Percentiles rank a stretch among this genome's conserved stretches.
These are phyloP conservation scores for Cercophora sp. DNA, from an alignment of 495 filamentous ascomycete genomes.

Conservation along the genomic window DNA sequence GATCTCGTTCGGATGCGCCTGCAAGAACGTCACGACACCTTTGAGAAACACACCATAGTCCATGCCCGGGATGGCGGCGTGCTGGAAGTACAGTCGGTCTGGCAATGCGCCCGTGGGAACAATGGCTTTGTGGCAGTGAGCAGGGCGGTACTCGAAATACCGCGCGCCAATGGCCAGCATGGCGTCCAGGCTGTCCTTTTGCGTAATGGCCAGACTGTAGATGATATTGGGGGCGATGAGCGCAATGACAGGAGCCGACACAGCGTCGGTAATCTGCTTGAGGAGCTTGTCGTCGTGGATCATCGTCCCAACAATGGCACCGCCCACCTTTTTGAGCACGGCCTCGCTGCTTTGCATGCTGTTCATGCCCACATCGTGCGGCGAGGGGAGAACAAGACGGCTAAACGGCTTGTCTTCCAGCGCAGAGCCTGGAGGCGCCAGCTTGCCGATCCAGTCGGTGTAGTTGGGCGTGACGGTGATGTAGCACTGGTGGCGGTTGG, in stretches of 20 bases:
- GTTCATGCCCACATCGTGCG: slow-evolving; percentile 55
- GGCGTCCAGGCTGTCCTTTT: slow-evolving; percentile 45
- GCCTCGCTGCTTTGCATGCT: slow-evolving; percentile 42
- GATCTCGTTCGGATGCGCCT: slow-evolving; percentile 43
- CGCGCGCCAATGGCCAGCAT: slow-evolving; percentile 48
- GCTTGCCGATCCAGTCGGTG: slow-evolving; percentile 42
- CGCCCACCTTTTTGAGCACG: slow-evolving; percentile 35
- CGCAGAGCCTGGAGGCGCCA: slow-evolving; percentile 40
- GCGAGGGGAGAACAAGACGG: slow-evolving; percentile 43
- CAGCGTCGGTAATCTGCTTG: slow-evolving; percentile 25
- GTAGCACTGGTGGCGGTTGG: slow-evolving; percentile 50
- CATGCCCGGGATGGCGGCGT: slow-evolving; percentile 52
- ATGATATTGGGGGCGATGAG: slow-evolving; percentile 49
- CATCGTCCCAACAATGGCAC: slow-evolving; percentile 37
- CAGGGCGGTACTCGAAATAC: slow-evolving; percentile 56
- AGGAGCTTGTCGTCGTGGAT: slow-evolving; percentile 28
- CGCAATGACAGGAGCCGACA: slow-evolving; percentile 34
- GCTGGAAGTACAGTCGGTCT: slow-evolving; percentile 51
- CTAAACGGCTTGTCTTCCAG: slow-evolving; percentile 41
- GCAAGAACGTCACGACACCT: slow-evolving; percentile 42
- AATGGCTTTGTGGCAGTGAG: slow-evolving; percentile 41
- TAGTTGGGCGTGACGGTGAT: slow-evolving; percentile 45
- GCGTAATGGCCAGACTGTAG: slow-evolving; percentile 48
- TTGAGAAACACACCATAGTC: slow-evolving; percentile 45
- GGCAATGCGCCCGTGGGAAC: slow-evolving; percentile 32